These are phyloP conservation scores for Aspergillus tamarii DNA, from an alignment of 2,329 filamentous ascomycete species.

Conservation along the genomic window DNA sequence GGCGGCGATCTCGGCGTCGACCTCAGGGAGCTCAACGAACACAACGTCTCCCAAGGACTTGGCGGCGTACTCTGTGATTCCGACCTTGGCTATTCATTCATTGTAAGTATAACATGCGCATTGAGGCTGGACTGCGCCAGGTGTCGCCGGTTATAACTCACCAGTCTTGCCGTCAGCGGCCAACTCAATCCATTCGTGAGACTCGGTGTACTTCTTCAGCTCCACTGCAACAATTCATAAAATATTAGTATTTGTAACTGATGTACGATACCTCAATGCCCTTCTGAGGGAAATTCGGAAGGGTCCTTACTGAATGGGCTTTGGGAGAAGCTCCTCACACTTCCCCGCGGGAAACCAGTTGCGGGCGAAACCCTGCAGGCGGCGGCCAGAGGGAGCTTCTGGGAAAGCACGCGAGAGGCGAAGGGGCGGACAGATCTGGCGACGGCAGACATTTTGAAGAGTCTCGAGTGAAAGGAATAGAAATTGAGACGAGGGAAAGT, in stretches of 20 bases:
- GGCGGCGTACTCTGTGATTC: conserved; percentile 90
- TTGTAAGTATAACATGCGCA: not conserved
- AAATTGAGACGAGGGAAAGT: conserved; percentile 18
- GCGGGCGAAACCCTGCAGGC: conserved; percentile 36
- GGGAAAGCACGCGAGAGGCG: conserved; percentile 39
- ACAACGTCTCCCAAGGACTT: conserved; percentile 94
- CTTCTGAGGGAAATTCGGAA: conserved; percentile 7
- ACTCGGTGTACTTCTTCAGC: conserved; percentile 85
- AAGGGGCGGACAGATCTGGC: conserved; percentile 41
- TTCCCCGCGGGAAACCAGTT: conserved; percentile 47
- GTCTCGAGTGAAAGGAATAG: conserved; percentile 14
- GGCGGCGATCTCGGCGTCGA: conserved; percentile 67
- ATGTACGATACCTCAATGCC: conserved; percentile 12
- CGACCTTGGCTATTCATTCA: conserved; percentile 61
- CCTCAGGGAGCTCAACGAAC: conserved; percentile 87
- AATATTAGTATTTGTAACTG: conserved; percentile 26
- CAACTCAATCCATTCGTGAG: conserved; percentile 98
- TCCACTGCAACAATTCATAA: conserved; percentile 36
- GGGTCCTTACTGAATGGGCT: conserved; percentile 42
- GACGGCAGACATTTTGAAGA: conserved; percentile 40
- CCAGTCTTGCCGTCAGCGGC: conserved; percentile 80
- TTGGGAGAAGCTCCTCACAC: conserved; percentile 44
- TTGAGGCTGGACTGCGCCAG: not conserved
- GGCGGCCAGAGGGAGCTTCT: conserved; percentile 39
- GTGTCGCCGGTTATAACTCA: conserved; percentile 16